Percentiles rank a stretch among this genome's conserved stretches.
These are phyloP conservation scores for Thalassiosira livingstoniorum DNA, from an alignment of 352 stramenopile species.

Conservation along the genomic window DNA sequence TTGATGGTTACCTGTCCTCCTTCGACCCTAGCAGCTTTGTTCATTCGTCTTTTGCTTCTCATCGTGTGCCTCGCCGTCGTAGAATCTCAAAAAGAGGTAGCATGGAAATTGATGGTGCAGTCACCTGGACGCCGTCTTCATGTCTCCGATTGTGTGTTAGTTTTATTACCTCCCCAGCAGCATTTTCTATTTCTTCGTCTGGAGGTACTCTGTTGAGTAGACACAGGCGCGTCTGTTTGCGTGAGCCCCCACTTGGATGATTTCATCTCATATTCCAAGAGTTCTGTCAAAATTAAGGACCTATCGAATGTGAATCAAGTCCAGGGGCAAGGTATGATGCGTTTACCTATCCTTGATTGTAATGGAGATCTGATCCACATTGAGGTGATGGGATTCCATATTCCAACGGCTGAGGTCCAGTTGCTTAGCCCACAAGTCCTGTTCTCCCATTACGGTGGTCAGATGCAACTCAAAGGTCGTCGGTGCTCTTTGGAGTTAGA, in stretches of 20 bases:
- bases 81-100: too few relatives aligned
- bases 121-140: too few relatives aligned
- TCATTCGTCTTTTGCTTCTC: too few relatives aligned
- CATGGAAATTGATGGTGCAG: too few relatives aligned
- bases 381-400: not conserved
- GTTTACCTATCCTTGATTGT: not conserved
- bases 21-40: too few relatives aligned
- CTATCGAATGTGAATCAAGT: not conserved
- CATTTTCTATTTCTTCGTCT: too few relatives aligned
- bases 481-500: not conserved
- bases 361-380: not conserved
- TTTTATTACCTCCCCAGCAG: too few relatives aligned
- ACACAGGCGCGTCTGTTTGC: conserved; percentile 1
- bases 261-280: not conserved
- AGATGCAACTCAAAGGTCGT: not conserved
- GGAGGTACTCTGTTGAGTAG: too few relatives aligned
- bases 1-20: too few relatives aligned
- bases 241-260: not conserved
- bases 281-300: not conserved
- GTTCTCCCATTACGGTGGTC: not conserved
- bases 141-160: too few relatives aligned
- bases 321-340: not conserved
- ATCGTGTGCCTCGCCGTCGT: too few relatives aligned
- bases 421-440: not conserved
- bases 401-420: not conserved